These are phyloP conservation scores for Brassica incana DNA, from an alignment of 345 rosid genomes.

Conservation along the genomic window DNA sequence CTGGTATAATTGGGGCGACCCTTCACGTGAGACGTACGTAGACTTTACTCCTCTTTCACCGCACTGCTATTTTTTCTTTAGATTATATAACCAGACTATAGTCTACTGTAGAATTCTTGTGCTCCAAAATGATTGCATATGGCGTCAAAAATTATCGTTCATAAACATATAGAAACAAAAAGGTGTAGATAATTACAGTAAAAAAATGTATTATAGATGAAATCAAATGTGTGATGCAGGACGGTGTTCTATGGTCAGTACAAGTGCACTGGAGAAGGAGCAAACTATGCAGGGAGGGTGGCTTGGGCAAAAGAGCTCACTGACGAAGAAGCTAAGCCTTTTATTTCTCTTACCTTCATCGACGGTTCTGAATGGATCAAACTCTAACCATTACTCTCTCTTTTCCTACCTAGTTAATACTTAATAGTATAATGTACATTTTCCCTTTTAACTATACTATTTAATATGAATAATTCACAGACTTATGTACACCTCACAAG, in stretches of 20 bases:
- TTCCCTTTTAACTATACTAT: neutral
- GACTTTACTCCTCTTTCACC: slow-evolving; percentile 5
- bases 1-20: slow-evolving; percentile 98
- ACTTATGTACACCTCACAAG: neutral
- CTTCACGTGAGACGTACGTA: slow-evolving; percentile 74
- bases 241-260: slow-evolving; percentile 96
- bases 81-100: neutral
- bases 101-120: neutral
- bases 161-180: neutral
- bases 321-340: slow-evolving; percentile 88
- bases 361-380: slow-evolving; percentile 93
- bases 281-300: slow-evolving; percentile 80
- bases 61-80: neutral
- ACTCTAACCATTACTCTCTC: slow-evolving; percentile 30
- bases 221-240: slow-evolving; percentile 48
- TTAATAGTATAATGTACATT: slow-evolving; percentile 22
- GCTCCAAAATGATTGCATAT: neutral
- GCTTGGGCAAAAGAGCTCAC: slow-evolving; percentile 89
- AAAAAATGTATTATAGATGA: neutral
- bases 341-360: slow-evolving; percentile 67
- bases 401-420: neutral
- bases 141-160: neutral
- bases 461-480: neutral
- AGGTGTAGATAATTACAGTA: neutral
- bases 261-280: slow-evolving; percentile 89